Evolutionary conservation across 108 stramenopile genomes (phyloP), one percentile per base, ranked within the genome.

Genomic region (Cylindrotheca closterium): DNA sequence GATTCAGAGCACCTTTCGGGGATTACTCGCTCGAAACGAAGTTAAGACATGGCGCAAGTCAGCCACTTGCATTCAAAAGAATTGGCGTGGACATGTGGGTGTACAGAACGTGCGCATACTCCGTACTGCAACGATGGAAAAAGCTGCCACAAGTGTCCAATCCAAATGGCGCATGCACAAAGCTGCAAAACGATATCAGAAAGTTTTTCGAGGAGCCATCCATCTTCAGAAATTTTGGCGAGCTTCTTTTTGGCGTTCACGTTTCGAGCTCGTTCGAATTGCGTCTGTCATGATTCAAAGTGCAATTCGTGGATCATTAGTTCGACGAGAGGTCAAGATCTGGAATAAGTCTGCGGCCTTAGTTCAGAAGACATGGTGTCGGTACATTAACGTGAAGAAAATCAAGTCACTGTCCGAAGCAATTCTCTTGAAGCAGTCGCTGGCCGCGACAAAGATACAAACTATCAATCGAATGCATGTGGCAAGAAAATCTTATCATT

Each of bases 341-440:
- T 27, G 28, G 5, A 50, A 48, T 22, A 33, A 34, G 10, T 25
- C 63, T 22, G 51, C 51, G 10, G 50, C 21, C 37, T 42, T 54
- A 51, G 37, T 64, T 24, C 63, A 64, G 37, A 48, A 47, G 5
- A 33, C 47, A 7, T 52, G 51, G 51, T 22, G 52, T 18, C 51
- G 63, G 0, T 22, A 52, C 22, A 18, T 10, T 17, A 52, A 25
- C 51, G 37, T 15, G 7, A 15, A 42, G 37, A 42, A 42, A 7
- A 10, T 42, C 37, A 42, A 42, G 15, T 7, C 37, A 10, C 10
- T 10, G 37, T 15, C 15, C 37, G 15, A 15, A 10, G 37, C 37
- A 42, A 42, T 10, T 7, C n/a, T n/a, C 34, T 3, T 15, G n/a
- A 5, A 34, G 4, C 10, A 24, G 5, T 5, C 27, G 15, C 7